Evolutionary conservation across 306 rosid genomes (phyloP).

Genomic region (Prosopis cineraria): DNA sequence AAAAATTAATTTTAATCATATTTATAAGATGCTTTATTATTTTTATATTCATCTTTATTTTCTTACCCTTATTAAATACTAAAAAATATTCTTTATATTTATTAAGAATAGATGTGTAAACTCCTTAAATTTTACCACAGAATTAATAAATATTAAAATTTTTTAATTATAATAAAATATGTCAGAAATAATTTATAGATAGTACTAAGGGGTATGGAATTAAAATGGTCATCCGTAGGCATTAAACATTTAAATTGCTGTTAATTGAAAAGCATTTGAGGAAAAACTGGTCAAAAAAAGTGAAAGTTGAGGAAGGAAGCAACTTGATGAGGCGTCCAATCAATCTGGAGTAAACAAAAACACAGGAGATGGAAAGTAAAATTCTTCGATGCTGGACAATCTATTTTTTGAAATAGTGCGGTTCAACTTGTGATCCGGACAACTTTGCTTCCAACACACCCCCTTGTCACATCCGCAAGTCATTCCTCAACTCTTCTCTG

Average conservation of each 20-base stretch:
- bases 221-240: background rate
- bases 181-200: no score
- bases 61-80: no score
- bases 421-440: slow-evolving; percentile 27
- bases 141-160: no score
- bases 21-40: no score
- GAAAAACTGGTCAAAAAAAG: background rate
- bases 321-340: slow-evolving; percentile 1
- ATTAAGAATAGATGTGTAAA: no score
- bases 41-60: no score
- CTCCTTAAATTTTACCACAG: no score
- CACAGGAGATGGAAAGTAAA: slow-evolving; percentile 28
- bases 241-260: background rate
- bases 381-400: slow-evolving; percentile 12
- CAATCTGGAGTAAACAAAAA: slow-evolving; percentile 30
- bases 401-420: slow-evolving; percentile 19
- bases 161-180: no score
- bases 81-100: no score
- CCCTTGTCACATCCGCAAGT: slow-evolving; percentile 43
- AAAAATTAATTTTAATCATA: no score
- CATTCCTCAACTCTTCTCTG: slow-evolving; percentile 37
- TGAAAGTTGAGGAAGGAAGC: background rate
- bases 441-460: background rate
- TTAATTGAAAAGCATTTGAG: background rate
- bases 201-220: no score